phyloP scores from a whole-genome alignment of 768 basidiomycete species.

The Fibroporia radiculosa region DNA sequence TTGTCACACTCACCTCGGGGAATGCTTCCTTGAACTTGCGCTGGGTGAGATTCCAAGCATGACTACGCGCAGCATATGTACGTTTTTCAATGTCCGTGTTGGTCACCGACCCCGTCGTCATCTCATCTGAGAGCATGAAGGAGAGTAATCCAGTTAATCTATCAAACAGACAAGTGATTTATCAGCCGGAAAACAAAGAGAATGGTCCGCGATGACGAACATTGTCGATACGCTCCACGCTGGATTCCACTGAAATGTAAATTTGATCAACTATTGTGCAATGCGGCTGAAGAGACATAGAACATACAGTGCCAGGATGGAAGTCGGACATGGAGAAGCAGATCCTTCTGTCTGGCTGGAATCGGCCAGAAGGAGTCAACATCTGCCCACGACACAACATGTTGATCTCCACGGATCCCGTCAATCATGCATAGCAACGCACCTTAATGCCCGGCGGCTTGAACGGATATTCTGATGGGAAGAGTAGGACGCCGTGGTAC shows the following conservation, averaged over 20 bases:
- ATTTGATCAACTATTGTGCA: background rate
- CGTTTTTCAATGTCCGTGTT: conserved; percentile 76
- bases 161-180: conserved; percentile 9
- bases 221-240: conserved; percentile 95
- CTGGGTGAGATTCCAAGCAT: conserved; percentile 78
- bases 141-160: conserved; percentile 90
- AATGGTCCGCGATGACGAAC: conserved; percentile 36
- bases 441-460: conserved; percentile 97
- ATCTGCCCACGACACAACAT: conserved; percentile 42
- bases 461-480: conserved; percentile 93
- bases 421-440: conserved; percentile 9
- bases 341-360: conserved; percentile 90
- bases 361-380: conserved; percentile 86
- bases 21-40: conserved; percentile 82
- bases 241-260: conserved; percentile 70
- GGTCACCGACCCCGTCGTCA: conserved; percentile 90
- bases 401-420: background rate
- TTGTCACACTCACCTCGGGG: conserved; percentile 74
- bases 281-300: conserved; percentile 1
- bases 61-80: conserved; percentile 67
- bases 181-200: conserved; percentile 3
- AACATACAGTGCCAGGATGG: conserved; percentile 77
- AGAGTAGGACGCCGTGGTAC: conserved; percentile 87
- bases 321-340: conserved; percentile 98
- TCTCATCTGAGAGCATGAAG: conserved; percentile 94